phyloP scores from a whole-genome alignment of 2,329 filamentous ascomycete species.

The Fusarium sp. region DNA sequence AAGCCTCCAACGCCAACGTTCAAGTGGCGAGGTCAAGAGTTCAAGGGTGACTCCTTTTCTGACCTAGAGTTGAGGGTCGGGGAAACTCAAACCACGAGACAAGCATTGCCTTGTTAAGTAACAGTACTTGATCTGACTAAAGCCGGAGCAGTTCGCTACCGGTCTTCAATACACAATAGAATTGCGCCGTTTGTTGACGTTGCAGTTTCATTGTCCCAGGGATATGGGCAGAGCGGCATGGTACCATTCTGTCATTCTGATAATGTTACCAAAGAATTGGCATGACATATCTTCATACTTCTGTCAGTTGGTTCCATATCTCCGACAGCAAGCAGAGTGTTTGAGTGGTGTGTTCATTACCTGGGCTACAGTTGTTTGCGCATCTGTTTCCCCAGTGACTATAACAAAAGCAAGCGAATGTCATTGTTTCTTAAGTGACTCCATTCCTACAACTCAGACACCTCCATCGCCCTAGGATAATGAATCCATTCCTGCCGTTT shows the following conservation, averaged over 20 bases:
- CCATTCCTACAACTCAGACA: conserved; percentile 21
- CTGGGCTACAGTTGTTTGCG: conserved; percentile 8
- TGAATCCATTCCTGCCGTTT: conserved; percentile 27
- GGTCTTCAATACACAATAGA: conserved; percentile 19
- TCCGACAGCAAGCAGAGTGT: neutral
- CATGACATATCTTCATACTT: neutral
- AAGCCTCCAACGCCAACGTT: neutral
- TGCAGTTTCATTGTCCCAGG: conserved; percentile 13
- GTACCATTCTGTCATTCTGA: neutral
- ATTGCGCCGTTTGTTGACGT: conserved; percentile 14
- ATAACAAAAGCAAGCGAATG: neutral
- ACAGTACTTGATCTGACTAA: conserved; percentile 9
- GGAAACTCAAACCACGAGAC: conserved; percentile 20
- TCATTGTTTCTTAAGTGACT: conserved; percentile 8
- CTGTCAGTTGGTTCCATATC: neutral
- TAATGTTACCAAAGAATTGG: conserved; percentile 9
- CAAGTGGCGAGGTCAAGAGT: conserved; percentile 6
- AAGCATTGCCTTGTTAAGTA: conserved; percentile 14
- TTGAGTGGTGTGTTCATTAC: neutral
- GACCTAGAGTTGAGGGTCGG: neutral
- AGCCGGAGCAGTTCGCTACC: neutral
- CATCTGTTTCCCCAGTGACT: conserved; percentile 5
- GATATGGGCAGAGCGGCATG: neutral
- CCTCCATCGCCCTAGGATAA: conserved; percentile 3
- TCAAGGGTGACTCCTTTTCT: conserved; percentile 24